A percentile compares a stretch with the other conserved stretches of the same genome.
Evolutionary conservation across 768 basidiomycete genomes (phyloP).

Genomic region (Lanmaoa rubissima): DNA sequence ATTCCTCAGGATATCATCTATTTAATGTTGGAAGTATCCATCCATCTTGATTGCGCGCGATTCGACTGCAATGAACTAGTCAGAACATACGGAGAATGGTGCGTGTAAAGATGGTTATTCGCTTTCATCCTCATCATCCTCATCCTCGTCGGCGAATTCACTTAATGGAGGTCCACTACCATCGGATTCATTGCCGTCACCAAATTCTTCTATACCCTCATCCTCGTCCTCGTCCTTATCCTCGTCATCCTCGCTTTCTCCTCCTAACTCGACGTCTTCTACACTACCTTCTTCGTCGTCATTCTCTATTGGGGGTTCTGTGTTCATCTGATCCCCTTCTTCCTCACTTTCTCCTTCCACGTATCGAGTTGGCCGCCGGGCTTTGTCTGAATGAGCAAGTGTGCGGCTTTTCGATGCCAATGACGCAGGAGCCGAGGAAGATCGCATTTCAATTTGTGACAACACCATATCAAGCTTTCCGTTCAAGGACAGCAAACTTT

Average conservation of each 20-base stretch:
- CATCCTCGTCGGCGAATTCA: slow-evolving; percentile 62
- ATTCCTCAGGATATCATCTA: slow-evolving; percentile 1
- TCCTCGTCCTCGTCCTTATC: slow-evolving; percentile 44
- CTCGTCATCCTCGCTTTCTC: slow-evolving; percentile 54
- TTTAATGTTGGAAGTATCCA: slow-evolving; percentile 1
- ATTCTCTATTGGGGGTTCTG: slow-evolving; percentile 60
- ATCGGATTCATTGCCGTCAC: slow-evolving; percentile 41
- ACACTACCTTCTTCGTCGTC: slow-evolving; percentile 71
- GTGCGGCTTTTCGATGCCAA: slow-evolving; percentile 44
- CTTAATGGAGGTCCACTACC: slow-evolving; percentile 41
- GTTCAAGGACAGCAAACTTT: slow-evolving; percentile 79
- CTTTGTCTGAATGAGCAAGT: slow-evolving; percentile 33
- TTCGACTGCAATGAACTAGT: background rate
- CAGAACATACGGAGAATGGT: background rate
- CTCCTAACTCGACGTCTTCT: slow-evolving; percentile 76
- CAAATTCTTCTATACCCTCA: slow-evolving; percentile 41
- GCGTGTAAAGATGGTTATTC: slow-evolving; percentile 30
- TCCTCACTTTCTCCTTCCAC: slow-evolving; percentile 81
- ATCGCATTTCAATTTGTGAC: slow-evolving; percentile 88
- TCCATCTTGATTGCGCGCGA: slow-evolving; percentile 1
- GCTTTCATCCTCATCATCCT: slow-evolving; percentile 53
- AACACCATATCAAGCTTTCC: slow-evolving; percentile 93
- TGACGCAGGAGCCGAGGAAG: slow-evolving; percentile 63
- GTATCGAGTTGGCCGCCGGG: slow-evolving; percentile 49
- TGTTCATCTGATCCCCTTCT: slow-evolving; percentile 57